A percentile compares a stretch with the other conserved stretches of the same genome.
phyloP scores from a whole-genome alignment of 208 protist genomes.

The Histomonas meleagridis region DNA sequence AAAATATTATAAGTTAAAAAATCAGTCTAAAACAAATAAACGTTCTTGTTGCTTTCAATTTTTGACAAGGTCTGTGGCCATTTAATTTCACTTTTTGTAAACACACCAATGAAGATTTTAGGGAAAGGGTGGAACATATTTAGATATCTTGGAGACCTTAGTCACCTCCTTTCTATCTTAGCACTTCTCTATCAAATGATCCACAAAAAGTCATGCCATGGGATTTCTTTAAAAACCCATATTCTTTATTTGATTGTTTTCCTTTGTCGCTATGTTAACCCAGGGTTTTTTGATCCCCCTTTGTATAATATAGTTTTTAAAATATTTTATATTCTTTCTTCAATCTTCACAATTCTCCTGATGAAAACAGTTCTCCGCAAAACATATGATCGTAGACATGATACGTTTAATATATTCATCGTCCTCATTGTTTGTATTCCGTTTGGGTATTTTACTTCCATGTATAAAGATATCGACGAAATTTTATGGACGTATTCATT shows the following conservation, averaged over 20 bases:
- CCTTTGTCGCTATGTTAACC: background rate
- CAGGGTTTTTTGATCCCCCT: background rate
- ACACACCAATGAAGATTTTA: background rate
- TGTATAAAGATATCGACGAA: background rate
- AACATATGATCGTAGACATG: background rate
- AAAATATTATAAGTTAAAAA: too few species aligned
- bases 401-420: background rate
- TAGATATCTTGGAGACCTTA: background rate
- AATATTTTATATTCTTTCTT: constrained; percentile 19
- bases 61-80: too few species aligned
- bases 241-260: background rate
- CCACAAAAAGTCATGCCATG: background rate
- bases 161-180: background rate
- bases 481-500: background rate
- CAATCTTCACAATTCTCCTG: background rate
- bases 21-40: too few species aligned
- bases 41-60: too few species aligned
- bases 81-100: too few species aligned
- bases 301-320: constrained; percentile 33
- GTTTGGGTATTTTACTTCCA: background rate
- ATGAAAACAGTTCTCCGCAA: background rate
- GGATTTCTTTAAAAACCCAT: constrained; percentile 20
- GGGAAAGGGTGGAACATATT: background rate
- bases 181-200: background rate
- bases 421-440: background rate